Evolutionary conservation across 257 asterid species (phyloP), one percentile per base, ranked within the genome.

Genomic region (Gentiana dahurica): DNA sequence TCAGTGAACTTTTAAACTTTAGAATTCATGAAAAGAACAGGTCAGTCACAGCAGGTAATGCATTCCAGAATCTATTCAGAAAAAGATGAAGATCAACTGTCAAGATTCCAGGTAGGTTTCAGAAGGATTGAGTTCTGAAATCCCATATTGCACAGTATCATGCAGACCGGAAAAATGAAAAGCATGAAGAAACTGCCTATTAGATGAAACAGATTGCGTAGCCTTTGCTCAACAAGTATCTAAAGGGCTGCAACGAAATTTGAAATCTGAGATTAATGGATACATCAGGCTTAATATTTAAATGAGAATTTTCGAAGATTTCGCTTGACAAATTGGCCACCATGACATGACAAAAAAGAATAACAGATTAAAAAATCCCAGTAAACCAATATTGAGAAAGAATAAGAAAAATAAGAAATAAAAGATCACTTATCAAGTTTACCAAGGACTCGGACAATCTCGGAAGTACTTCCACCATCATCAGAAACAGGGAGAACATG

Each of bases 391-490:
- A 24, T 24, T 49, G 34, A 24, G 24, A 35, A 56, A 55, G 50
- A 56, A 41, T 46, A 54, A 49, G 12, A 12, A 52, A 7, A 8
- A 35, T 4, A 56, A 48, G 49, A 65, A 59, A 54, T 58, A 35
- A 52, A 66, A 70, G 39, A 46, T 59, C 57, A 55, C 57, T 48
- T 48, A 49, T 61, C 56, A 65, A 55, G 66, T 78, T 65, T 61
- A 90, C 98, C 98, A 68, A 91, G 98, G 75, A 91, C 96, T 51
- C 95, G 95, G 61, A 91, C 98, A 73, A 91, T 87, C 82, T 91
- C 98, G 8, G 98, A 95, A 24, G 98, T 91, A 84, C 98, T 91
- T 67, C 98, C 98, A 66, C 98, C 98, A 68, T 91, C 94, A 76
- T 91, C 98, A 68, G 98, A 91, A 67, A 91, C 98, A 8, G 98